Percentiles rank a stretch among this genome's conserved stretches.
Evolutionary conservation across 805 yeast genomes (phyloP).

Genomic region (Dipodascus albidus): DNA sequence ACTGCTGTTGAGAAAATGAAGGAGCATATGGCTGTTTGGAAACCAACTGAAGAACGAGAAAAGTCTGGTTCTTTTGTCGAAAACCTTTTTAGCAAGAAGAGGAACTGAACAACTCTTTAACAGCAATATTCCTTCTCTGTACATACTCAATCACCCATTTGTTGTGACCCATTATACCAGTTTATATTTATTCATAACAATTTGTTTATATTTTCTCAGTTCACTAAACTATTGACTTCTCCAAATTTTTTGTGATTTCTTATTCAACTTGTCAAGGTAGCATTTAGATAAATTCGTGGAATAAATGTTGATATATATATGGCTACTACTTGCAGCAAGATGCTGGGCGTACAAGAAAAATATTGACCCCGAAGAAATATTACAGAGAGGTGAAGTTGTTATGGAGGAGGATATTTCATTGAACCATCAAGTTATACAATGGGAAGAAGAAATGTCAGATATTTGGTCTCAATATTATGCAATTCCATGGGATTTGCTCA

Average conservation of each 20-base stretch:
- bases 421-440: not conserved
- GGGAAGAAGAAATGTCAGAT: constrained; percentile 5
- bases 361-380: not conserved
- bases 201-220: not conserved
- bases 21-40: constrained; percentile 62
- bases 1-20: constrained; percentile 69
- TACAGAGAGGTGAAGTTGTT: not conserved
- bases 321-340: not conserved
- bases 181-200: constrained; percentile 2
- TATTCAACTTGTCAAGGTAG: not conserved
- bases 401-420: not conserved
- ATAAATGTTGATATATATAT: not conserved
- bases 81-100: constrained; percentile 5
- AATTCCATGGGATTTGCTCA: constrained; percentile 8
- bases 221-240: not conserved
- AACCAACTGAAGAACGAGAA: constrained; percentile 62
- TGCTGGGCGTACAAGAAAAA: not conserved
- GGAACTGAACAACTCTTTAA: not conserved
- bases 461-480: constrained; percentile 8
- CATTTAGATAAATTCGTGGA: not conserved
- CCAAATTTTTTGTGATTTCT: not conserved
- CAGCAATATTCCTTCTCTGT: not conserved
- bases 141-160: not conserved
- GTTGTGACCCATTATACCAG: not conserved
- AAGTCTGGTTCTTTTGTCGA: constrained; percentile 35